Conservation (phyloP, 495 filamentous ascomycete genomes). For the Coniosporium apollinis region DNA sequence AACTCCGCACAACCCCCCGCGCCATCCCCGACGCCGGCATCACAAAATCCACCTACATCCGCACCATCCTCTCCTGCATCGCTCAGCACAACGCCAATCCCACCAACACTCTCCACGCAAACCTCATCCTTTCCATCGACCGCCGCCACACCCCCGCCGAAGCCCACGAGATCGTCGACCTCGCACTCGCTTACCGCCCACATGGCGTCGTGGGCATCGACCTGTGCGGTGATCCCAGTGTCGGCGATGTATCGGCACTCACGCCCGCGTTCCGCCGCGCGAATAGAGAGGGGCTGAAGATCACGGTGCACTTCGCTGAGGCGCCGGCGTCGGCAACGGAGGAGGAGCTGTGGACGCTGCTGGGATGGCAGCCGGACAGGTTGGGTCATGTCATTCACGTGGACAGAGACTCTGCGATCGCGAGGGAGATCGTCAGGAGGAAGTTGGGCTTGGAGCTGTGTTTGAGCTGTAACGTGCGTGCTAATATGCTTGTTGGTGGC, state of each 20-base stretch:
- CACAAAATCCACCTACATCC: conserved; percentile 45
- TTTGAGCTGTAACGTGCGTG: conserved; percentile 66
- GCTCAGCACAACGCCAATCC: conserved; percentile 25
- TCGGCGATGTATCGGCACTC: conserved; percentile 41
- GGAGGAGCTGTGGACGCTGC: conserved; percentile 41
- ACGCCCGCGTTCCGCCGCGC: conserved; percentile 39
- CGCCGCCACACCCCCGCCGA: conserved; percentile 38
- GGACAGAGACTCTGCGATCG: conserved; percentile 35
- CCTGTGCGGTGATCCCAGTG: conserved; percentile 60
- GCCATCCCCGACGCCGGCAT: conserved; percentile 34
- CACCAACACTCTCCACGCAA: conserved; percentile 30
- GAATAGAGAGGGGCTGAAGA: conserved; percentile 31
- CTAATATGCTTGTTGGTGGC: conserved; percentile 40
- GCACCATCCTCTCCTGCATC: conserved; percentile 45
- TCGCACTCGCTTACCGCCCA: conserved; percentile 38
- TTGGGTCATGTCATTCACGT: conserved; percentile 72
- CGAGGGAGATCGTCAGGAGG: conserved; percentile 34
- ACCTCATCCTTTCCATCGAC: conserved; percentile 64
- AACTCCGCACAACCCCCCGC: conserved; percentile 68
- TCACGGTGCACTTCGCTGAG: conserved; percentile 74
- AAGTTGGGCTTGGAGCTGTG: conserved; percentile 57
- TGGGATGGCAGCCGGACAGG: conserved; percentile 49
- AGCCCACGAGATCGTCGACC: conserved; percentile 42
- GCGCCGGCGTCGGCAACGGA: conserved; percentile 31
- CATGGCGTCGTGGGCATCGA: conserved; percentile 60